These are phyloP conservation scores for Suillus occidentalis DNA, from an alignment of 768 basidiomycete species.

Conservation along the genomic window DNA sequence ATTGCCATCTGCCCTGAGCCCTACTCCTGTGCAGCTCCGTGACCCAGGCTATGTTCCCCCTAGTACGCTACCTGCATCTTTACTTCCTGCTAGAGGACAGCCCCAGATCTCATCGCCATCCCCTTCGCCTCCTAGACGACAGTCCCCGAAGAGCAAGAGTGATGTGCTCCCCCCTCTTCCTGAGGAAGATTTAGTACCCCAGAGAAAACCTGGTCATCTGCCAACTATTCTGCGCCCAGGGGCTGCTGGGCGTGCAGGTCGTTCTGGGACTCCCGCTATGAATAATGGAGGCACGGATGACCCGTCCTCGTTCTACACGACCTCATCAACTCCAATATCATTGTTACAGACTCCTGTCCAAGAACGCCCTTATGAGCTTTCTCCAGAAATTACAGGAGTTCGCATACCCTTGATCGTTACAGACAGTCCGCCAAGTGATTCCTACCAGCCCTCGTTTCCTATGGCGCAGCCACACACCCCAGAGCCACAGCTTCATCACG, in stretches of 20 bases:
- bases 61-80: conserved; percentile 21
- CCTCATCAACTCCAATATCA: conserved; percentile 9
- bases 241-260: conserved; percentile 21
- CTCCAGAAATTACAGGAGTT: background rate
- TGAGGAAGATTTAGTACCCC: conserved; percentile 21
- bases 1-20: background rate
- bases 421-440: conserved; percentile 7
- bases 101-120: conserved; percentile 4
- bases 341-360: conserved; percentile 12
- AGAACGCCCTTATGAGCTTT: conserved; percentile 6
- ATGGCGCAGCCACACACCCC: conserved; percentile 2
- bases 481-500: conserved; percentile 14
- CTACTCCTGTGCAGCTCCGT: conserved; percentile 3
- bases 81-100: conserved; percentile 23
- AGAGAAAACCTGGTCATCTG: conserved; percentile 23
- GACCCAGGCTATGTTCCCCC: conserved; percentile 11
- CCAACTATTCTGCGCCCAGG: conserved; percentile 48
- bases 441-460: conserved; percentile 13
- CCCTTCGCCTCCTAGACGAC: conserved; percentile 7
- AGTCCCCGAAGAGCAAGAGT: conserved; percentile 20
- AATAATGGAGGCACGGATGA: conserved; percentile 17
- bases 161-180: conserved; percentile 44
- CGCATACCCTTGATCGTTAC: conserved; percentile 23
- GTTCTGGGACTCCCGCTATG: conserved; percentile 13
- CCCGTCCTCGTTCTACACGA: conserved; percentile 12